phyloP scores from a whole-genome alignment of 352 stramenopile species.

The Pythium utonaiense region DNA sequence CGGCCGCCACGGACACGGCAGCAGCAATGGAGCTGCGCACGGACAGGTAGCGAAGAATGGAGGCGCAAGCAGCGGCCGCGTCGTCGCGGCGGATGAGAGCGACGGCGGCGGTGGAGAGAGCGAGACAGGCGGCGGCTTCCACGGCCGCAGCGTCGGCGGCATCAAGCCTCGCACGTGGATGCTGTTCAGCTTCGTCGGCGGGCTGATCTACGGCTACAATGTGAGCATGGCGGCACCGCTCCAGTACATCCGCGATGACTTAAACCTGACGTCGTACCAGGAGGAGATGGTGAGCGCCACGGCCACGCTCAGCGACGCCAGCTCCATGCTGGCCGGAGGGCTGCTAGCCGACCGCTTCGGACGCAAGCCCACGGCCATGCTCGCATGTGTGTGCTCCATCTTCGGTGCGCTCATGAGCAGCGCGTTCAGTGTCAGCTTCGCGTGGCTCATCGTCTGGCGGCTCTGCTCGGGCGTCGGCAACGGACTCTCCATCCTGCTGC shows the following conservation, averaged over 20 bases:
- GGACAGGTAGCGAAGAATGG: background rate
- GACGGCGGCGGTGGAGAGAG: constrained; percentile 6
- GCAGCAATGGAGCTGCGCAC: background rate
- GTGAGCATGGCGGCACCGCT: constrained; percentile 73
- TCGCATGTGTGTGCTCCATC: constrained; percentile 71
- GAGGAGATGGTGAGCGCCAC: constrained; percentile 76
- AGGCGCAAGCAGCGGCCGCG: background rate
- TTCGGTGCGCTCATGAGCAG: constrained; percentile 55
- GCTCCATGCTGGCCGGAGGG: constrained; percentile 76
- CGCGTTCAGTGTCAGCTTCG: constrained; percentile 48
- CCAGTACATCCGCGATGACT: constrained; percentile 77
- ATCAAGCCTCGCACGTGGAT: constrained; percentile 63
- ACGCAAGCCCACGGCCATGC: constrained; percentile 63
- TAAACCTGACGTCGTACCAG: constrained; percentile 58
- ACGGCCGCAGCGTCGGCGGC: constrained; percentile 11
- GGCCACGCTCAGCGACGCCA: constrained; percentile 75
- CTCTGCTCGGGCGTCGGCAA: constrained; percentile 77
- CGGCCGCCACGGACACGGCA: constrained; percentile 7
- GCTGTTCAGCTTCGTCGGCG: constrained; percentile 76
- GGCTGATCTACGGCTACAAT: constrained; percentile 89
- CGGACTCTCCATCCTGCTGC: constrained; percentile 75
- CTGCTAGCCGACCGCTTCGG: constrained; percentile 70
- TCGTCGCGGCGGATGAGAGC: constrained; percentile 7
- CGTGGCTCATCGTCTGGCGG: constrained; percentile 63
- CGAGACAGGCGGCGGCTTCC: background rate